Conservation (phyloP, 441 rosid genomes). For the Erodium moschatum region DNA sequence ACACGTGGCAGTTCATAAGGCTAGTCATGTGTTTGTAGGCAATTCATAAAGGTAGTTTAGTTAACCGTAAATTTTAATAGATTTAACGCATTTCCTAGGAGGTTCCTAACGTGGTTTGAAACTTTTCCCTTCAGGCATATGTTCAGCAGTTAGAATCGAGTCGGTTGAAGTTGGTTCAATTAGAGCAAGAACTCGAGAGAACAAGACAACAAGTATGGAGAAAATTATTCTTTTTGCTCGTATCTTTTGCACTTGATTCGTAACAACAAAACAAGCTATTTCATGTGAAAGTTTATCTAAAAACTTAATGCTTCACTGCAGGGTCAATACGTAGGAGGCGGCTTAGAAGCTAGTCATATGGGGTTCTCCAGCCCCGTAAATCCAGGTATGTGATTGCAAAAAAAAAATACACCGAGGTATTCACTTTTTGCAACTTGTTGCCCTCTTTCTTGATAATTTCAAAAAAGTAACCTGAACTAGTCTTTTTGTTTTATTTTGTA, state of each 20-base stretch:
- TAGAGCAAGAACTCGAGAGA: conserved; percentile 81
- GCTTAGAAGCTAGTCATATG: conserved; percentile 40
- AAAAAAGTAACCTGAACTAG: no score
- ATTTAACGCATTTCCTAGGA: no score
- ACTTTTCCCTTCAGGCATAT: conserved; percentile 56
- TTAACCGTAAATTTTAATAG: no score
- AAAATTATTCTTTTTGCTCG: conserved; percentile 8
- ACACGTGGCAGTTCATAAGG: neutral
- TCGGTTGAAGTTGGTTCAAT: conserved; percentile 62
- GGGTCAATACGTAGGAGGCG: conserved; percentile 54
- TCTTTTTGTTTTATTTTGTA: no score
- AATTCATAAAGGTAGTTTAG: no score
- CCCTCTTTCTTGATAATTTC: no score
- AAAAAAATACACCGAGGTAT: no score
- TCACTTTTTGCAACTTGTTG: no score
- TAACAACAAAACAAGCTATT: neutral
- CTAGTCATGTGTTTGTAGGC: no score
- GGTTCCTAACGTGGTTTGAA: neutral
- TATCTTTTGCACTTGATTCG: neutral
- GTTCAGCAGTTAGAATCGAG: conserved; percentile 89
- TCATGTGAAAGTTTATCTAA: conserved; percentile 4
- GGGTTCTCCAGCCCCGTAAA: conserved; percentile 50
- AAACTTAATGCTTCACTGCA: conserved; percentile 25
- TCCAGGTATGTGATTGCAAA: conserved; percentile 37
- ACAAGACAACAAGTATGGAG: conserved; percentile 69